phyloP scores from a whole-genome alignment of 2,329 filamentous ascomycete genomes.

The Xylaria sp. region DNA sequence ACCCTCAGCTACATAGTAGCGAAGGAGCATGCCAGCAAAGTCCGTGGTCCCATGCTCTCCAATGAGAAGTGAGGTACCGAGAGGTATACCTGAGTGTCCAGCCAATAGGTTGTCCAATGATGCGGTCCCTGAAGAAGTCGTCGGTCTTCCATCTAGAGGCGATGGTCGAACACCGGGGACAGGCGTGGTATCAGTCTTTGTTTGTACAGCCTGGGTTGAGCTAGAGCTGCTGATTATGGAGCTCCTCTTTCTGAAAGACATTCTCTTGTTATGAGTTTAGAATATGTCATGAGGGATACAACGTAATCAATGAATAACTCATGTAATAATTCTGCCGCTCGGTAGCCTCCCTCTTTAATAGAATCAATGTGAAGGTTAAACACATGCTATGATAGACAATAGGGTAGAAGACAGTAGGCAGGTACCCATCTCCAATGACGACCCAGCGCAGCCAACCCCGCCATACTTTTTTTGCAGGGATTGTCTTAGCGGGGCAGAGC shows the following conservation, averaged over 20 bases:
- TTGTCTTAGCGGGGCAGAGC: constrained; percentile 40
- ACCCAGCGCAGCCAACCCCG: constrained; percentile 11
- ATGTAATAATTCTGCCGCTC: not conserved
- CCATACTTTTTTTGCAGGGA: constrained; percentile 22
- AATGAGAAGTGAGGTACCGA: constrained; percentile 83
- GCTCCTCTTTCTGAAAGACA: constrained; percentile 70
- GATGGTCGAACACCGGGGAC: constrained; percentile 77
- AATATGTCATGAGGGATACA: not conserved
- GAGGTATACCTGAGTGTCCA: constrained; percentile 84
- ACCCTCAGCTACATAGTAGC: constrained; percentile 93
- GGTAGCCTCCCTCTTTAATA: not conserved
- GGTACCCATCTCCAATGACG: no score
- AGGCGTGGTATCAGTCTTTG: constrained; percentile 54
- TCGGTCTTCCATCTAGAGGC: constrained; percentile 85
- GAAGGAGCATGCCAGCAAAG: constrained; percentile 84
- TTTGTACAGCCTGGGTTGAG: constrained; percentile 48
- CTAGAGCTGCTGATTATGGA: constrained; percentile 59
- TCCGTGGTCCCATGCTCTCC: constrained; percentile 95
- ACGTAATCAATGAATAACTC: not conserved
- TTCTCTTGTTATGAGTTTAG: constrained; percentile 44
- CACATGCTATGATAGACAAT: no score
- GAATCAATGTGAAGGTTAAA: not conserved
- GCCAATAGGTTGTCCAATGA: constrained; percentile 88
- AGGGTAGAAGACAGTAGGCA: no score
- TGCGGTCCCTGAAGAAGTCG: constrained; percentile 89